Evolutionary conservation across 2,329 filamentous ascomycete genomes (phyloP).

Genomic region (Xylariales sp.): DNA sequence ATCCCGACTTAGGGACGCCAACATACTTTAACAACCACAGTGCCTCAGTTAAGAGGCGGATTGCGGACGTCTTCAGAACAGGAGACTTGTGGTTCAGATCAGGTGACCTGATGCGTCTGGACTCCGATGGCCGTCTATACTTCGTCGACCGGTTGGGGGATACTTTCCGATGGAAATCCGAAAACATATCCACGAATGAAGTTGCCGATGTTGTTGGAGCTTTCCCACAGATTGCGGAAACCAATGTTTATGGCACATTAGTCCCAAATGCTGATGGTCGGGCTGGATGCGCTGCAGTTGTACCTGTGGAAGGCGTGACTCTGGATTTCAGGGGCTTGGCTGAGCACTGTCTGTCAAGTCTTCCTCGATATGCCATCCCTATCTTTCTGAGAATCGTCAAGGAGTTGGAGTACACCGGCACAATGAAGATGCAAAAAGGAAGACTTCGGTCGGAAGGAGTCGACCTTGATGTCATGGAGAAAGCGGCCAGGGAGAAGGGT

Average conservation of each 20-base stretch:
- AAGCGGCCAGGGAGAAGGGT: constrained; percentile 26
- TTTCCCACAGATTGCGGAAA: constrained; percentile 35
- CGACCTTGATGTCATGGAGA: constrained; percentile 31
- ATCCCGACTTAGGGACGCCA: constrained; percentile 46
- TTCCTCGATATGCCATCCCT: constrained; percentile 42
- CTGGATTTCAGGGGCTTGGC: constrained; percentile 28
- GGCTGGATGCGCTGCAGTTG: constrained; percentile 36
- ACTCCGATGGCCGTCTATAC: constrained; percentile 59
- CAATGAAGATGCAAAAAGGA: constrained; percentile 40
- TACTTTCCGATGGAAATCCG: constrained; percentile 62
- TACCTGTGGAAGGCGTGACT: constrained; percentile 26
- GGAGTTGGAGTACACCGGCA: constrained; percentile 38
- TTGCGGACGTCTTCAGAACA: constrained; percentile 57
- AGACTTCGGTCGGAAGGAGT: constrained; percentile 36
- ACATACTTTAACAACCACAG: constrained; percentile 59
- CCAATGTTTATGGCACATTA: constrained; percentile 38
- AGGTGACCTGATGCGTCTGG: constrained; percentile 59
- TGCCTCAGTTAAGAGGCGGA: constrained; percentile 61
- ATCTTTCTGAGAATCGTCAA: constrained; percentile 35
- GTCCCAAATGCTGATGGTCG: constrained; percentile 40
- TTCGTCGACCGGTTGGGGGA: constrained; percentile 67
- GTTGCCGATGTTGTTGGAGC: constrained; percentile 35
- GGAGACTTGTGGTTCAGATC: constrained; percentile 66
- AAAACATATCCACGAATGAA: constrained; percentile 42
- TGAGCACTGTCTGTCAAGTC: constrained; percentile 28